These are phyloP conservation scores for Mucor piriformis DNA, from an alignment of 371 early-diverging fungal genomes.

Conservation along the genomic window DNA sequence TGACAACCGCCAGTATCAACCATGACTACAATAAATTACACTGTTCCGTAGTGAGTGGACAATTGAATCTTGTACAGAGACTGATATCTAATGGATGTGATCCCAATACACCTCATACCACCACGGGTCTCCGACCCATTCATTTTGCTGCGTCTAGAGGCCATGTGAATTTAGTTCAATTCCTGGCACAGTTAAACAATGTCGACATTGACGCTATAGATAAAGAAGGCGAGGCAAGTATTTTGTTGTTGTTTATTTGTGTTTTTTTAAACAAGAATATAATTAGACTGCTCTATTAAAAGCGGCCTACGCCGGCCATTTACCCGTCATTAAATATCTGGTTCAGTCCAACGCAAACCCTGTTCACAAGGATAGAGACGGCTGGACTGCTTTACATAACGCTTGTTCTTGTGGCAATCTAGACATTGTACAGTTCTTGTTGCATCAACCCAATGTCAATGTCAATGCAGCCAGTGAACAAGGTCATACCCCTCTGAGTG, in stretches of 20 bases:
- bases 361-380: conserved; percentile 63
- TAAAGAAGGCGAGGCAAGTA: conserved; percentile 62
- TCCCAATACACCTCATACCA: conserved; percentile 21
- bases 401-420: conserved; percentile 58
- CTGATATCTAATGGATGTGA: conserved; percentile 16
- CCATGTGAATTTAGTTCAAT: conserved; percentile 55
- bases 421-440: conserved; percentile 50
- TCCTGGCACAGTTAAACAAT: conserved; percentile 52
- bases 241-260: not conserved
- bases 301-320: conserved; percentile 69
- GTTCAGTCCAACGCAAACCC: conserved; percentile 57
- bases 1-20: conserved; percentile 14
- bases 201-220: conserved; percentile 66
- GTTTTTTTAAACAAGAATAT: not conserved
- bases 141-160: conserved; percentile 67
- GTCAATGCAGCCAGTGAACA: conserved; percentile 54
- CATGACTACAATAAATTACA: conserved; percentile 7
- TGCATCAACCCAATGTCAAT: conserved; percentile 43
- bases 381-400: conserved; percentile 83
- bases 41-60: conserved; percentile 16
- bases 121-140: conserved; percentile 60
- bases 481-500: conserved; percentile 76
- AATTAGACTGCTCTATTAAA: conserved; percentile 71
- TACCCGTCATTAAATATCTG: conserved; percentile 56
- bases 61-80: conserved; percentile 8